These are phyloP conservation scores for Ogataea trehalophila DNA, from an alignment of 805 yeast species.

Conservation along the genomic window DNA sequence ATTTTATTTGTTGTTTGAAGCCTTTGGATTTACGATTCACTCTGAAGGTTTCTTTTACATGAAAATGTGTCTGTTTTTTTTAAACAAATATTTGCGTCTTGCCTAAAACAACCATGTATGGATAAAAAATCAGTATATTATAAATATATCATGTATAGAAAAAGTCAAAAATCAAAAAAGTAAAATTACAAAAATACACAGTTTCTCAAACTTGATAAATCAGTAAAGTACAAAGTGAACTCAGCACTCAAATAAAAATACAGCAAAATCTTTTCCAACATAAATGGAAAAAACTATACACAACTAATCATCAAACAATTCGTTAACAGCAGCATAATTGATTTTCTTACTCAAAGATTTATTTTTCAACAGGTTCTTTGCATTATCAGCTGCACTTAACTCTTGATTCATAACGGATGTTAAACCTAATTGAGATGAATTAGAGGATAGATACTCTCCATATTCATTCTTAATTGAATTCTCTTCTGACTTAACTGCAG, in stretches of 20 bases:
- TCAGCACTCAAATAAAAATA: background rate
- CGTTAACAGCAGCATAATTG: slow-evolving; percentile 77
- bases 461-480: slow-evolving; percentile 23
- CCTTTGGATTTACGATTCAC: background rate
- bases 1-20: background rate
- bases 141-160: too few species aligned
- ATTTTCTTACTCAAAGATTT: slow-evolving; percentile 82
- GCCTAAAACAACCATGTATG: too few species aligned
- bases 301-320: slow-evolving; percentile 32
- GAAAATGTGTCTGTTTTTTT: too few species aligned
- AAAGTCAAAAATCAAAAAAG: too few species aligned
- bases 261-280: background rate
- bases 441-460: slow-evolving; percentile 20
- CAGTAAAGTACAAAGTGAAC: too few species aligned
- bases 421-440: slow-evolving; percentile 26
- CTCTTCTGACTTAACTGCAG: slow-evolving; percentile 26
- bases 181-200: too few species aligned
- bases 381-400: slow-evolving; percentile 67
- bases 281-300: background rate
- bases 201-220: too few species aligned
- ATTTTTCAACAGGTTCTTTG: slow-evolving; percentile 68
- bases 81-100: too few species aligned
- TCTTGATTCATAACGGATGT: slow-evolving; percentile 43
- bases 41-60: too few species aligned
- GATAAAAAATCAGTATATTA: too few species aligned